Evolutionary conservation across 1,284 basidiomycete species (phyloP), one percentile per base, ranked within the genome.

Genomic region (Leccinum solheimii): DNA sequence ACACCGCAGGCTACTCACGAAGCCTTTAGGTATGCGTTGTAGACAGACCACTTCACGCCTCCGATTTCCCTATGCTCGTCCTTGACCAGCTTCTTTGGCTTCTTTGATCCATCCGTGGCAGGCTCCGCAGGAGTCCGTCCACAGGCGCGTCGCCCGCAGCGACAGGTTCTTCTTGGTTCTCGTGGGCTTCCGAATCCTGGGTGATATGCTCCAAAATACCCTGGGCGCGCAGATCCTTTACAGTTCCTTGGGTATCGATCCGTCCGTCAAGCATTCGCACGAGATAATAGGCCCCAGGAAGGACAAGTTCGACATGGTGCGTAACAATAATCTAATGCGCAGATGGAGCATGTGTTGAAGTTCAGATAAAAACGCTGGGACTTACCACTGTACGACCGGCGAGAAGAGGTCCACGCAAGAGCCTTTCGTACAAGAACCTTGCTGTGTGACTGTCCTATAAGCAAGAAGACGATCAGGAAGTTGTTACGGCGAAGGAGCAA

Each of bases 21-120:
- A 16, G 83, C 81, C 63, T 78, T 77, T 61, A 90, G 75, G 69
- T 90, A 90, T 1, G 83, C 80, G 55, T 83, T 82, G 69, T 90
- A 90, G 48, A 88, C 85, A 7, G 73, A 69, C 82, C 83, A 85
- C 67, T 87, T 87, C 63, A 90, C 88, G 48, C 80, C 80, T 1
- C 88, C 88, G 5, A 78, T 78, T 43, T 85, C 82, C 19, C 88
- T 74, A 58, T 83, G 82, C 67, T 87, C 86, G 30, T 82, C 84
- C 61, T 83, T 81, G 30, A 87, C 70, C 21, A 86, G 67, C 67
- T 84, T 86, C 64, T 80, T 73, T 1, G 82, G 77, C 60, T 79
- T 79, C 73, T 82, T 81, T 1, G 66, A 62, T 5, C 26, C 55
- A n/a, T 59, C 62, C 55, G 55, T 61, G 55, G 49, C 53, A 23